Evolutionary conservation across 768 basidiomycete species (phyloP), one percentile per base, ranked within the genome.

Genomic region (Phanerochaete carnosa): DNA sequence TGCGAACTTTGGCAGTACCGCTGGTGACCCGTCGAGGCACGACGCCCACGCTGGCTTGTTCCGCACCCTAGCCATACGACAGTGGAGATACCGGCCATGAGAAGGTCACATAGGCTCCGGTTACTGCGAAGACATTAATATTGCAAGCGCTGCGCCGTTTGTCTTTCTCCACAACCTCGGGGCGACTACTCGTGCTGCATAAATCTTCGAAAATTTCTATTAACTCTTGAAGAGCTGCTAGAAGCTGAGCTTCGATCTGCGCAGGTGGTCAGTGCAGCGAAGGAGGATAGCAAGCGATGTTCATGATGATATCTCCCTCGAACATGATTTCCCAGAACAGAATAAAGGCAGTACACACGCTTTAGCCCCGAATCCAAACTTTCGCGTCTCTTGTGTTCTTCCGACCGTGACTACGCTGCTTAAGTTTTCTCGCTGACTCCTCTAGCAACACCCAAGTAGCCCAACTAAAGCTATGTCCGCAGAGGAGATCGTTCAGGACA

Each of bases 301-400:
- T 32, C 22, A 55, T 55, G 54, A 55, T 55, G 54, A 39, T 39
- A 55, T 55, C 54, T 22, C 39, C 19, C 54, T 55, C 54, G 54
- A 28, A 50, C 28, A 39, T 50, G 55, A 49, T 62, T 70, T 62
- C 69, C 69, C 54, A 64, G 62, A 64, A 63, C 59, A 68, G 70
- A 64, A 71, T 69, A 71, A 71, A 65, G 68, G 68, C 63, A 64
- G 61, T 29, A 61, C 57, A 61, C 63, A 63, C 66, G 66, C 69
- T 62, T 65, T 68, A 67, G 62, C 61, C 54, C 66, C 66, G 61
- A 62, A 59, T 60, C 60, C 55, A 61, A 53, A 33, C 59, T 57
- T 57, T 50, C 57, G 60, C 32, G 43, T 54, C 45, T 51, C 62
- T 60, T 61, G 57, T 64, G 51, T 54, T 59, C 57, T 58, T 56